Evolutionary conservation across 208 protist genomes (phyloP).

Genomic region (Wallacemonas rigidus): DNA sequence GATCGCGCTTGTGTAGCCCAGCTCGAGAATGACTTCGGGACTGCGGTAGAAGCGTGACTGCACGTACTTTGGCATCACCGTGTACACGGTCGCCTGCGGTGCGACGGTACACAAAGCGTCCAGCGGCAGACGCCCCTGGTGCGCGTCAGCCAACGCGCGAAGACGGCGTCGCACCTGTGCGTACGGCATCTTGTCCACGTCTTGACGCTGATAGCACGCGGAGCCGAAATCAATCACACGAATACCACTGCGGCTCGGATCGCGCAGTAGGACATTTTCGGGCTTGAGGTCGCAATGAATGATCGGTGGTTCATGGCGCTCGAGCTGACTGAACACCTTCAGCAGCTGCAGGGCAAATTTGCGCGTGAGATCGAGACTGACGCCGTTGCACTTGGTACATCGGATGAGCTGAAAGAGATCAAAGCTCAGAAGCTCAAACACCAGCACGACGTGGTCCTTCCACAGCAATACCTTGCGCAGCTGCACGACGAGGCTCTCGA

Average conservation of each 20-base stretch:
- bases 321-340: constrained; percentile 90
- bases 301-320: constrained; percentile 88
- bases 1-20: constrained; percentile 94
- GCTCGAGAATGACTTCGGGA: constrained; percentile 96
- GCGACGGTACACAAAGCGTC: neutral
- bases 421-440: constrained; percentile 97
- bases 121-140: neutral
- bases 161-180: neutral
- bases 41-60: constrained; percentile 98
- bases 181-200: constrained; percentile 10
- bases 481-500: constrained; percentile 75
- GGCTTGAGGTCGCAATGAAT: constrained; percentile 99
- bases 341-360: constrained; percentile 97
- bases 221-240: constrained; percentile 98
- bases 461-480: constrained; percentile 81
- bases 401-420: constrained; percentile 97
- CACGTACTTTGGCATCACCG: constrained; percentile 88
- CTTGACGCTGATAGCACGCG: constrained; percentile 83
- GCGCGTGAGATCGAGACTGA: constrained; percentile 82
- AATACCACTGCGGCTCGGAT: constrained; percentile 92
- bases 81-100: constrained; percentile 16
- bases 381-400: constrained; percentile 85
- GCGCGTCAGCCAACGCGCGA: neutral
- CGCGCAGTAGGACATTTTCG: constrained; percentile 93
- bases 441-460: constrained; percentile 95